These are phyloP conservation scores for Carex littledalei DNA, from an alignment of 176 grass and related monocot species.

Conservation along the genomic window DNA sequence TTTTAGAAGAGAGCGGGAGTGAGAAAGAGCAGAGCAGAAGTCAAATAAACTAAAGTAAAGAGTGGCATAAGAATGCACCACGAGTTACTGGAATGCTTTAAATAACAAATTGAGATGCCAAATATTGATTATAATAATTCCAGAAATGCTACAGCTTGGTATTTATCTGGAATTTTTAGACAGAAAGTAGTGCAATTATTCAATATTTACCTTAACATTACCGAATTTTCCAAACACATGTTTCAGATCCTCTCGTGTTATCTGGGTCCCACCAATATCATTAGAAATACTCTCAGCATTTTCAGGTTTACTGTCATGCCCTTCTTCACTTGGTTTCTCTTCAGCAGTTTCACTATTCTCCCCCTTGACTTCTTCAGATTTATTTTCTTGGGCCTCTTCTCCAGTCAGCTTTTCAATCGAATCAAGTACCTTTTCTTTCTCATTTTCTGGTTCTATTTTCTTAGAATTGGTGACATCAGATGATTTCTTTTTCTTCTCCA, in stretches of 20 bases:
- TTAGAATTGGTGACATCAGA: slow-evolving; percentile 31
- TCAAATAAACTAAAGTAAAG: background rate
- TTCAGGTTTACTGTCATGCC: slow-evolving; percentile 20
- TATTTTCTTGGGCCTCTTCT: slow-evolving; percentile 22
- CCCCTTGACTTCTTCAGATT: slow-evolving; percentile 28
- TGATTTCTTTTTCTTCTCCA: slow-evolving; percentile 44
- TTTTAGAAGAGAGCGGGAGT: background rate
- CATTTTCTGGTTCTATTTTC: slow-evolving; percentile 33
- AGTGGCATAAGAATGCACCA: background rate
- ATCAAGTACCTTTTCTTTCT: slow-evolving; percentile 23
- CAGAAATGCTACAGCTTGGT: background rate
- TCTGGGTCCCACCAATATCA: slow-evolving; percentile 24
- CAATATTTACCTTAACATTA: slow-evolving; percentile 50
- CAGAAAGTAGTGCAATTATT: background rate
- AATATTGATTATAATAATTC: slow-evolving; percentile 1
- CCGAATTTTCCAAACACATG: slow-evolving; percentile 74
- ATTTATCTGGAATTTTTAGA: background rate
- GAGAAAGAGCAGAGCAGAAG: background rate
- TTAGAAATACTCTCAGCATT: slow-evolving; percentile 28
- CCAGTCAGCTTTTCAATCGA: slow-evolving; percentile 15
- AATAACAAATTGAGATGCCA: background rate
- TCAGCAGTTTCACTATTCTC: slow-evolving; percentile 16
- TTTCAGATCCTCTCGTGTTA: slow-evolving; percentile 76
- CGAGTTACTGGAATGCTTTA: background rate
- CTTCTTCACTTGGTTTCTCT: slow-evolving; percentile 22